Evolutionary conservation across 177 flowering plant genomes (phyloP), one percentile per base, ranked within the genome.

Genomic region (Vitis hybrid): DNA sequence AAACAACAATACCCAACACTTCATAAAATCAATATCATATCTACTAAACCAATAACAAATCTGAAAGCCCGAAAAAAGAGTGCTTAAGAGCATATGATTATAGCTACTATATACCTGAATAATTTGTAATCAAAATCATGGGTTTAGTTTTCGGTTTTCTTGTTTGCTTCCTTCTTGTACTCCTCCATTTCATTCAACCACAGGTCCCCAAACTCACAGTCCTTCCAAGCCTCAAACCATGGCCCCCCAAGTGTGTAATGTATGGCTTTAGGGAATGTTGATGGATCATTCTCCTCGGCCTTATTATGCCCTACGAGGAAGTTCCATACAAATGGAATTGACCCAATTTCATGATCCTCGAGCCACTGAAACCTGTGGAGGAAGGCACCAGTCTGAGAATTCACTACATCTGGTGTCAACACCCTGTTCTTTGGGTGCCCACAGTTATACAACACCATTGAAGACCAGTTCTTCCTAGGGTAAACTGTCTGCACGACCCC

Each of bases 231-330:
- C 68, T 92, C 97, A 74, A 94, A 94, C 98, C 98, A 94, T 0
- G 98, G 98, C 14, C 98, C 98, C 9, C 98, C 98, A 32, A 80
- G 81, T 7, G 98, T 94, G 52, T 92, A 94, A 78, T 94, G 98
- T 61, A 94, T 84, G 1, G 98, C 94, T 65, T 87, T 94, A 0
- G 98, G 97, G 20, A 24, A 75, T 1, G 92, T 84, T 1, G 69
- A 63, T 0, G 84, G 79, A 66, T 92, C 93, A 18, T 79, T 83
- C 72, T 88, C 86, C 11, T 82, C 95, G 56, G 86, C 91, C 80
- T 76, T 69, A 69, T 94, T 91, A 76, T 94, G 97, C 11, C 98
- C 98, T 30, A 90, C 98, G 35, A 94, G 90, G 61, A 94, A 94
- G 65, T 94, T 94, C 97, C 98, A 94, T 11, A 87, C 90, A 78